Percentiles rank a stretch among this genome's conserved stretches.
Conservation (phyloP, 2,329 filamentous ascomycete genomes). For the Aspergillus sp. region DNA sequence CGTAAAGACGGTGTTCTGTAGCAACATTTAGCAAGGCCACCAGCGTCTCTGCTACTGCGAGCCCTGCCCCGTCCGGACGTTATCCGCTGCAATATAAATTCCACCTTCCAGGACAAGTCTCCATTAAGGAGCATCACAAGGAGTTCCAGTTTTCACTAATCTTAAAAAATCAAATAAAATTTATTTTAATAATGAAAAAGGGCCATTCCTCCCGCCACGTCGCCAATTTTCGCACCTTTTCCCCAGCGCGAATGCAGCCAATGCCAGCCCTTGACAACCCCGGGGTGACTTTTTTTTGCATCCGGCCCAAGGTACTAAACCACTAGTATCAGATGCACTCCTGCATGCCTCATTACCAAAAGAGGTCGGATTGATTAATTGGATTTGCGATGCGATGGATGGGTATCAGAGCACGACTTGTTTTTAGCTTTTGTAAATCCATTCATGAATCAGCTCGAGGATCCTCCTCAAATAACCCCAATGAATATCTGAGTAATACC, state of each 20-base stretch:
- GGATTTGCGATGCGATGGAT: no score
- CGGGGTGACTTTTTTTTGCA: no score
- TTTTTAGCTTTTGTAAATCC: not conserved
- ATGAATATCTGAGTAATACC: no score
- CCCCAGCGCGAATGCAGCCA: not conserved
- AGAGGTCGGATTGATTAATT: no score
- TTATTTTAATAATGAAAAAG: not conserved
- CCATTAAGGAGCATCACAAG: not conserved
- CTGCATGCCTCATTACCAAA: no score
- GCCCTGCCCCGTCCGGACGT: conserved; percentile 1
- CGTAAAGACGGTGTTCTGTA: conserved; percentile 11
- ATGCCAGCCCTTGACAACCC: no score
- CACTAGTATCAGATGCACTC: no score
- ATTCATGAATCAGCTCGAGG: no score
- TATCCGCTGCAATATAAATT: not conserved
- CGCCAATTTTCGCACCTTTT: not conserved
- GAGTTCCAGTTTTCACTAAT: not conserved
- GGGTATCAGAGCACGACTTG: no score
- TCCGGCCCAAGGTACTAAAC: no score
- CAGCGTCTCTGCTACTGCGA: not conserved
- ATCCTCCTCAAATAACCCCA: no score
- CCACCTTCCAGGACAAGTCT: not conserved
- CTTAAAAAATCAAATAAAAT: not conserved
- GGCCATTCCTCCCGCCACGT: not conserved
- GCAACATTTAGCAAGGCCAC: conserved; percentile 9